Percentiles rank a stretch among this genome's conserved stretches.
phyloP scores from a whole-genome alignment of 768 basidiomycete genomes.

The Suillus weaverae region DNA sequence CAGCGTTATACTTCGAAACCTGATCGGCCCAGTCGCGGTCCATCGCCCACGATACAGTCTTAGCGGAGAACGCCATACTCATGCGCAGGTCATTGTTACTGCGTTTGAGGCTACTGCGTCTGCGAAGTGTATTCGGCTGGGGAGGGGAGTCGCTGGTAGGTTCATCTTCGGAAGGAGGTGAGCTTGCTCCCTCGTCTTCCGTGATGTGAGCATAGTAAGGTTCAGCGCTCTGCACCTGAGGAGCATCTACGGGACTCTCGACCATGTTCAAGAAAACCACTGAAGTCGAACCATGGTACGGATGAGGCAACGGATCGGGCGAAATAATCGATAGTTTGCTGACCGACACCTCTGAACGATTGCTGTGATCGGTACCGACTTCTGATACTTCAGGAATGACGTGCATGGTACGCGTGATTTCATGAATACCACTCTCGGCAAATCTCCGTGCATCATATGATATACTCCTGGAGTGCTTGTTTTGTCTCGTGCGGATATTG shows the following conservation, averaged over 20 bases:
- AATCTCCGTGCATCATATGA: conserved; percentile 21
- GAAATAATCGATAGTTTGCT: conserved; percentile 34
- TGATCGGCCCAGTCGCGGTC: conserved; percentile 59
- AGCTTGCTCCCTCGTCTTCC: conserved; percentile 23
- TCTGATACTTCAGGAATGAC: conserved; percentile 31
- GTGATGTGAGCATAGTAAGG: conserved; percentile 15
- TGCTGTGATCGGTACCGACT: conserved; percentile 13
- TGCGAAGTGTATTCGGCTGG: conserved; percentile 40
- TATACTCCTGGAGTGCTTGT: conserved; percentile 14
- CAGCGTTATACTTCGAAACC: conserved; percentile 47
- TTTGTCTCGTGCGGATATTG: conserved; percentile 15
- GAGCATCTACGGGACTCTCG: conserved; percentile 32
- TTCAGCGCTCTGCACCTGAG: conserved; percentile 11
- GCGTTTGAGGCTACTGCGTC: conserved; percentile 67
- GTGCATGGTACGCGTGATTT: conserved; percentile 29
- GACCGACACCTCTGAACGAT: conserved; percentile 18
- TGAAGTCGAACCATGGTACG: conserved; percentile 41
- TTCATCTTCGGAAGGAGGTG: conserved; percentile 36
- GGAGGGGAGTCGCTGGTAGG: conserved; percentile 28
- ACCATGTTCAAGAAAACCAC: conserved; percentile 31
- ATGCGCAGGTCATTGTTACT: conserved; percentile 45
- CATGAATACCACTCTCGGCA: conserved; percentile 18
- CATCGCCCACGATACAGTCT: conserved; percentile 78
- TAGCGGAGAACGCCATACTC: conserved; percentile 51
- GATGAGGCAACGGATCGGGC: conserved; percentile 46